These are phyloP conservation scores for Isatis tinctoria DNA, from an alignment of 345 rosid genomes.

Conservation along the genomic window DNA sequence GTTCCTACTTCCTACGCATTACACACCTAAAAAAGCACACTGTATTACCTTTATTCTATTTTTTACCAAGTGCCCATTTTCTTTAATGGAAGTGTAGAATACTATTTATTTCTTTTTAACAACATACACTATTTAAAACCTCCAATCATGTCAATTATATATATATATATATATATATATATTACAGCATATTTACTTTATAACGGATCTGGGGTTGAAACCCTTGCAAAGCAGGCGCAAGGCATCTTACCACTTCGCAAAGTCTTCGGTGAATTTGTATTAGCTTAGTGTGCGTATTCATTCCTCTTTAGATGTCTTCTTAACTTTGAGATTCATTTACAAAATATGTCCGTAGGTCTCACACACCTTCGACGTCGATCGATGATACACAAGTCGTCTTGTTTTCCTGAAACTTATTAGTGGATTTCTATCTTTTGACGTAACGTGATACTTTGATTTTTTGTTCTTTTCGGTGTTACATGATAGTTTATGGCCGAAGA, in stretches of 20 bases:
- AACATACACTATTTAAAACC: background rate
- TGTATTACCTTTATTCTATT: background rate
- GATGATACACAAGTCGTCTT: background rate
- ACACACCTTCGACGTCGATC: background rate
- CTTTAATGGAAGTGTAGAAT: background rate
- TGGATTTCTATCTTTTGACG: background rate
- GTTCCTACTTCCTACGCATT: conserved; percentile 8
- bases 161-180: too few species aligned
- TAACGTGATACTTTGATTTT: background rate
- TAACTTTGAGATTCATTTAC: background rate
- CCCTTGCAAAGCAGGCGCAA: background rate
- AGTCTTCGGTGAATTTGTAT: background rate
- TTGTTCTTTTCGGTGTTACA: background rate
- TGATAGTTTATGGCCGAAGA: background rate
- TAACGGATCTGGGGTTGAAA: background rate
- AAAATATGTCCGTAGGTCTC: background rate
- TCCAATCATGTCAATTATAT: conserved; percentile 1
- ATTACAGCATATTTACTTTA: background rate
- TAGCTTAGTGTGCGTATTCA: background rate
- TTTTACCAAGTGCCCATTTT: conserved; percentile 6
- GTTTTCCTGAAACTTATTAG: background rate
- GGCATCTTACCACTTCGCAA: background rate
- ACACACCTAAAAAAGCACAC: conserved; percentile 4
- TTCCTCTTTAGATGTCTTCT: background rate
- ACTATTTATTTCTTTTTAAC: background rate